Evolutionary conservation across 768 basidiomycete genomes (phyloP).

Genomic region (Mycena pura): DNA sequence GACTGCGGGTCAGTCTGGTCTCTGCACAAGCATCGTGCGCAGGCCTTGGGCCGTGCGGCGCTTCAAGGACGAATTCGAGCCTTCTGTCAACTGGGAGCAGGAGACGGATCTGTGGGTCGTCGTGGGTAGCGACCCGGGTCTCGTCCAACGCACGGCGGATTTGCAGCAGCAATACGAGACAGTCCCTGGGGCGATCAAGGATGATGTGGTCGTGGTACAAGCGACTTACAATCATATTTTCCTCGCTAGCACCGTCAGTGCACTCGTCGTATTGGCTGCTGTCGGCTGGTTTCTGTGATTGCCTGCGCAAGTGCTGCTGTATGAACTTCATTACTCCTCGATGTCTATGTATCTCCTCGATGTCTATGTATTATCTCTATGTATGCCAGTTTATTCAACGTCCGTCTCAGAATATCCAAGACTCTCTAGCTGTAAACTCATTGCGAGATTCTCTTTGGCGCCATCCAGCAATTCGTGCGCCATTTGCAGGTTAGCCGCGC

Average conservation of each 20-base stretch:
- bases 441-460: slow-evolving; percentile 56
- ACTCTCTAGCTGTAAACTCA: slow-evolving; percentile 55
- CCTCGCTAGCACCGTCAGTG: slow-evolving; percentile 20
- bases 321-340: not conserved
- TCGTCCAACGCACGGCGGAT: slow-evolving; percentile 26
- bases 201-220: slow-evolving; percentile 20
- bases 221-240: slow-evolving; percentile 22
- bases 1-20: slow-evolving; percentile 26
- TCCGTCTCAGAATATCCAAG: slow-evolving; percentile 27
- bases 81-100: slow-evolving; percentile 8
- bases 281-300: slow-evolving; percentile 14
- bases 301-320: too few relatives aligned
- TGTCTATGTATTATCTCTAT: not conserved
- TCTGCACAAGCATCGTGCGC: slow-evolving; percentile 26
- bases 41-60: slow-evolving; percentile 20
- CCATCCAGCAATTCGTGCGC: slow-evolving; percentile 57
- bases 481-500: slow-evolving; percentile 53
- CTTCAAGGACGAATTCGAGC: slow-evolving; percentile 25
- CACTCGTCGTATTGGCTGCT: slow-evolving; percentile 13
- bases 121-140: slow-evolving; percentile 15
- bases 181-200: slow-evolving; percentile 19
- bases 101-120: slow-evolving; percentile 22
- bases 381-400: slow-evolving; percentile 6
- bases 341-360: not conserved
- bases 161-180: slow-evolving; percentile 22